These are phyloP conservation scores for Saturnispora besseyi DNA, from an alignment of 805 yeast species.

Conservation along the genomic window DNA sequence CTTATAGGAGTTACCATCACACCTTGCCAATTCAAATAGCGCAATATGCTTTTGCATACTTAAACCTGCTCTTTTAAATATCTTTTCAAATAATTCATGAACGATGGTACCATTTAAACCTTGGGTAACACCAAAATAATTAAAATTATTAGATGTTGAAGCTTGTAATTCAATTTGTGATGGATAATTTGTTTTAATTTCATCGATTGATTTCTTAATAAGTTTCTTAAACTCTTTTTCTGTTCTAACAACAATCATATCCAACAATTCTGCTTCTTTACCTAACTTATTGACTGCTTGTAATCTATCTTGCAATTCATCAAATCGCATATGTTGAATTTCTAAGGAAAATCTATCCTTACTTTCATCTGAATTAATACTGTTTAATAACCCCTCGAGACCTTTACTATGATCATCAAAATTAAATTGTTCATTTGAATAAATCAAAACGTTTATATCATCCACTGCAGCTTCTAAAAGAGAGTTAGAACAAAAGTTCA, in stretches of 20 bases:
- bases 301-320: slow-evolving; percentile 16
- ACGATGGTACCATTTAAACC: slow-evolving; percentile 40
- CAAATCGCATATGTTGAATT: slow-evolving; percentile 17
- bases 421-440: slow-evolving; percentile 15
- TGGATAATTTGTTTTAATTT: slow-evolving; percentile 47
- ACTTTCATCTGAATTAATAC: background rate
- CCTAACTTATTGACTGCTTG: slow-evolving; percentile 37
- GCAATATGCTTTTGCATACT: slow-evolving; percentile 65
- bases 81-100: slow-evolving; percentile 59
- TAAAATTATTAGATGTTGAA: slow-evolving; percentile 5
- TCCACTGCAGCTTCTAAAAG: slow-evolving; percentile 68
- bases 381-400: slow-evolving; percentile 9
- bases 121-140: slow-evolving; percentile 24
- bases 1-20: slow-evolving; percentile 17
- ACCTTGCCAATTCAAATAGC: slow-evolving; percentile 45
- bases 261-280: slow-evolving; percentile 49
- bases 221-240: slow-evolving; percentile 57
- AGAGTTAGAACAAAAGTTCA: slow-evolving; percentile 48
- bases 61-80: slow-evolving; percentile 54
- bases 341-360: slow-evolving; percentile 8
- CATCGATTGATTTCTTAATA: slow-evolving; percentile 54
- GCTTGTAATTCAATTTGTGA: slow-evolving; percentile 22
- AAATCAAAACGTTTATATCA: slow-evolving; percentile 55
- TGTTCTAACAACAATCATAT: slow-evolving; percentile 43
- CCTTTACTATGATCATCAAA: slow-evolving; percentile 6